Conservation (phyloP, 306 rosid species). For the Begonia loranthoides region DNA sequence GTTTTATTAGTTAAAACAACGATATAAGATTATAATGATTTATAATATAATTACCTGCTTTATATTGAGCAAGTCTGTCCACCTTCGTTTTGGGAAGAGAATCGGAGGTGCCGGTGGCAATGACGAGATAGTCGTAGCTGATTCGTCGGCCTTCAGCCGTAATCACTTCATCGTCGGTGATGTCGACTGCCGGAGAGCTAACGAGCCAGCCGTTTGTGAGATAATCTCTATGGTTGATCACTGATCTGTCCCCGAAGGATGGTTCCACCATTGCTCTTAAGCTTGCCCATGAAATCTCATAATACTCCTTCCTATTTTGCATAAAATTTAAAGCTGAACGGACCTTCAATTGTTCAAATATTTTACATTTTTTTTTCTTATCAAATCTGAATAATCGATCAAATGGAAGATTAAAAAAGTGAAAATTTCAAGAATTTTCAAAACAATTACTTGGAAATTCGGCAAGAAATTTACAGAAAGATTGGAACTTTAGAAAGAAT, state of each 20-base stretch:
- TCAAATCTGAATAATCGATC: too few species aligned
- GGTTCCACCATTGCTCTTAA: slow-evolving; percentile 85
- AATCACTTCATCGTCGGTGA: slow-evolving; percentile 42
- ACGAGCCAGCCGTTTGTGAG: slow-evolving; percentile 34
- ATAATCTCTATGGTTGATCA: slow-evolving; percentile 57
- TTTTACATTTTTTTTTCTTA: too few species aligned
- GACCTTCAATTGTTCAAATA: too few species aligned
- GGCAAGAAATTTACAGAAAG: too few species aligned
- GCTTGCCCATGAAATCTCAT: slow-evolving; percentile 71
- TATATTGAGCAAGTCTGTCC: slow-evolving; percentile 38
- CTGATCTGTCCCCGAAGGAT: slow-evolving; percentile 39
- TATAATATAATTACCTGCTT: slow-evolving; percentile 23
- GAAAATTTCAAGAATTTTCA: too few species aligned
- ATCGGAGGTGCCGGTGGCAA: slow-evolving; percentile 63
- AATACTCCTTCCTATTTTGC: slow-evolving; percentile 72
- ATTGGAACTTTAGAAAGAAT: too few species aligned
- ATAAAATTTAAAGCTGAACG: too few species aligned
- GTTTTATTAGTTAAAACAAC: too few species aligned
- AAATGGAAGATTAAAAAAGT: too few species aligned
- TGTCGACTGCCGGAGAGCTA: slow-evolving; percentile 26
- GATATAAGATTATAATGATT: too few species aligned
- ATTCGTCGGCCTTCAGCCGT: slow-evolving; percentile 41
- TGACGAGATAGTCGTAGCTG: slow-evolving; percentile 44
- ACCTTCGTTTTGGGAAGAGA: slow-evolving; percentile 29
- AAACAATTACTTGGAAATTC: too few species aligned